A percentile compares a stretch with the other conserved stretches of the same genome.
These are phyloP conservation scores for Ascoidea rubescens DNA, from an alignment of 805 yeast genomes.

Conservation along the genomic window DNA sequence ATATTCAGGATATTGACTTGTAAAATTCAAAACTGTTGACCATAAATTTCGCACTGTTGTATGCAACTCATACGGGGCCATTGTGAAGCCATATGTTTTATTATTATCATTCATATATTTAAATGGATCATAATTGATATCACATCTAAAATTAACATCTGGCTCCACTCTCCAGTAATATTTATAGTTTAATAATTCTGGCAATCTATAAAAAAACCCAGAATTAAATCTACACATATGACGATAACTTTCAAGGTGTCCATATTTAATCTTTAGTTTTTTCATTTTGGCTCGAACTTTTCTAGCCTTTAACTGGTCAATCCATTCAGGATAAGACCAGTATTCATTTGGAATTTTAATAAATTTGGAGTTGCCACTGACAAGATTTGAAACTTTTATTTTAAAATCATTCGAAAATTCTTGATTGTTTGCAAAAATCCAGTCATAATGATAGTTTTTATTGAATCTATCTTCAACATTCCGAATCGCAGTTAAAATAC, in stretches of 20 bases:
- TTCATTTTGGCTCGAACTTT: slow-evolving; percentile 16
- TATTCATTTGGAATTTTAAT: slow-evolving; percentile 27
- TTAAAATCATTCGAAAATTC: slow-evolving; percentile 28
- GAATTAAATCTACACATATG: slow-evolving; percentile 68
- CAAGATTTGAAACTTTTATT: slow-evolving; percentile 15
- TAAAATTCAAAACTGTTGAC: slow-evolving; percentile 32
- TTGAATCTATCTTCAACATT: slow-evolving; percentile 86
- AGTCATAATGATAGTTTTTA: slow-evolving; percentile 66
- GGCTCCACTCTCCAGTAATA: slow-evolving; percentile 55
- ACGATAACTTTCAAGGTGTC: slow-evolving; percentile 35
- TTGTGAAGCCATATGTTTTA: slow-evolving; percentile 35
- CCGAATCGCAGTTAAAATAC: slow-evolving; percentile 48
- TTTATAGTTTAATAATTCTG: slow-evolving; percentile 29
- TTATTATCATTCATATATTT: slow-evolving; percentile 25
- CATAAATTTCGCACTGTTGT: slow-evolving; percentile 40
- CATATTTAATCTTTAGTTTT: slow-evolving; percentile 24
- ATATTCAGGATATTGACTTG: slow-evolving; percentile 27
- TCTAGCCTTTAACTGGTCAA: slow-evolving; percentile 23
- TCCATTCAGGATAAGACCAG: slow-evolving; percentile 33
- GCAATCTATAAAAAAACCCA: slow-evolving; percentile 41
- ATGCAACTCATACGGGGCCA: slow-evolving; percentile 37
- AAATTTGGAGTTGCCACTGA: slow-evolving; percentile 29
- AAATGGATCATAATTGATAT: slow-evolving; percentile 43
- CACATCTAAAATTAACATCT: slow-evolving; percentile 39
- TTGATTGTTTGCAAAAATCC: slow-evolving; percentile 58